Evolutionary conservation across 1,284 basidiomycete species (phyloP), one percentile per base, ranked within the genome.

Genomic region (Apiotrichum brassicae): DNA sequence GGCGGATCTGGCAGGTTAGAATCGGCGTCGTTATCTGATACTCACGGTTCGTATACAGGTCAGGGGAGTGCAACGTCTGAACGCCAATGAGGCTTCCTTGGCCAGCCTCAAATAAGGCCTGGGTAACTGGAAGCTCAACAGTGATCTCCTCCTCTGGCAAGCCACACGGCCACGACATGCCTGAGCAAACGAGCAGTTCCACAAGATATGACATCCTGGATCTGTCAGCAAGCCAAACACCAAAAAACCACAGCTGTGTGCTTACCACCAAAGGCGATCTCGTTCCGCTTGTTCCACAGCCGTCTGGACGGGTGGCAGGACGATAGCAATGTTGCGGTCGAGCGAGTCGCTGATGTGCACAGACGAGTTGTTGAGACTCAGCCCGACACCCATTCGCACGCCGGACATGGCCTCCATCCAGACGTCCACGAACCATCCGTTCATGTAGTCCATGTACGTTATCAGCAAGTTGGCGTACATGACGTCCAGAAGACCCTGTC

Each of bases 251-350:
- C 22, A 30, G 26, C 19, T 20, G 33, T 32, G 8, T 32, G 59
- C 62, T 37, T 39, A 62, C 68, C 69, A 71, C 61, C 62, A 71
- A 1, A 62, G 60, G 11, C 69, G 42, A 41, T 68, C 65, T 13
- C 65, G 51, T 34, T 63, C 54, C 6, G 66, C 67, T 43, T 70
- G 67, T 28, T 68, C 66, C 24, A 59, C 19, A 1, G 59, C 32
- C 8, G 37, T 53, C 14, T 39, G 20, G 5, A 62, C 57, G 1
- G 58, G 58, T 13, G 35, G 35, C 8, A 65, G 22, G 2, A 63
- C 18, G 18, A 30, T 40, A 3, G 45, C 34, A 16, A 51, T 46
- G 41, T 52, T 52, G 41, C 49, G 54, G 22, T 38, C 32, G 8
- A 56, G 18, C n/a, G 51, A 37, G 40, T 57, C 49, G 13, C 32